Evolutionary conservation across 2,329 filamentous ascomycete species (phyloP).

Genomic region (Fusarium globosum): DNA sequence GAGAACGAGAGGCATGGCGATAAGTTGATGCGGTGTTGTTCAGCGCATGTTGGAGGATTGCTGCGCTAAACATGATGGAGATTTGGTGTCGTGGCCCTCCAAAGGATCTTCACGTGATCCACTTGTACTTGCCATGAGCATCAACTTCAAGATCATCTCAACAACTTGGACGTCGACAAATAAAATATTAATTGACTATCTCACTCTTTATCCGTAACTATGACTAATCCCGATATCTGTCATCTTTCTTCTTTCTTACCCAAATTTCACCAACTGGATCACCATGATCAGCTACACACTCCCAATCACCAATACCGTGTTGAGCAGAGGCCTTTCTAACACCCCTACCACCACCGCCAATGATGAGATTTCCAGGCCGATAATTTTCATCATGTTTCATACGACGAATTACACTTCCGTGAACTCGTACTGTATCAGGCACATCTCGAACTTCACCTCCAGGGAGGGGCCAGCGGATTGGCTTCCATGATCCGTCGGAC

Average conservation of each 20-base stretch:
- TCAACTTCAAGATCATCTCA: neutral
- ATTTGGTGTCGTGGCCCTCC: slow-evolving; percentile 35
- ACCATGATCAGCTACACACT: slow-evolving; percentile 70
- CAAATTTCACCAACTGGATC: slow-evolving; percentile 77
- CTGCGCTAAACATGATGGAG: neutral
- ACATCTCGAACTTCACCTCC: slow-evolving; percentile 83
- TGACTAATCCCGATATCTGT: slow-evolving; percentile 26
- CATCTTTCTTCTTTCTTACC: slow-evolving; percentile 54
- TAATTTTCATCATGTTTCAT: slow-evolving; percentile 74
- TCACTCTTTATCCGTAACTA: neutral
- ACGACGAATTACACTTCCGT: slow-evolving; percentile 78
- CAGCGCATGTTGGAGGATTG: slow-evolving; percentile 25
- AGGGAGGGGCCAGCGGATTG: slow-evolving; percentile 83
- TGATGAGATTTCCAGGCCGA: slow-evolving; percentile 81
- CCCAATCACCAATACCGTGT: slow-evolving; percentile 78
- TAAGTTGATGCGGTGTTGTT: slow-evolving; percentile 6
- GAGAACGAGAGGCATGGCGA: slow-evolving; percentile 65
- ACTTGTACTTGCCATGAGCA: neutral
- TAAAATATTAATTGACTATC: slow-evolving; percentile 14
- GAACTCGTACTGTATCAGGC: slow-evolving; percentile 74
- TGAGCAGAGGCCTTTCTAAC: slow-evolving; percentile 68
- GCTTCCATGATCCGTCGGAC: slow-evolving; percentile 78
- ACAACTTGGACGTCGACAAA: neutral
- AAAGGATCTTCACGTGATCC: slow-evolving; percentile 30
- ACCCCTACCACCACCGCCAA: slow-evolving; percentile 82